These are phyloP conservation scores for Irpex rosettiformis DNA, from an alignment of 1,284 basidiomycete genomes.

Conservation along the genomic window DNA sequence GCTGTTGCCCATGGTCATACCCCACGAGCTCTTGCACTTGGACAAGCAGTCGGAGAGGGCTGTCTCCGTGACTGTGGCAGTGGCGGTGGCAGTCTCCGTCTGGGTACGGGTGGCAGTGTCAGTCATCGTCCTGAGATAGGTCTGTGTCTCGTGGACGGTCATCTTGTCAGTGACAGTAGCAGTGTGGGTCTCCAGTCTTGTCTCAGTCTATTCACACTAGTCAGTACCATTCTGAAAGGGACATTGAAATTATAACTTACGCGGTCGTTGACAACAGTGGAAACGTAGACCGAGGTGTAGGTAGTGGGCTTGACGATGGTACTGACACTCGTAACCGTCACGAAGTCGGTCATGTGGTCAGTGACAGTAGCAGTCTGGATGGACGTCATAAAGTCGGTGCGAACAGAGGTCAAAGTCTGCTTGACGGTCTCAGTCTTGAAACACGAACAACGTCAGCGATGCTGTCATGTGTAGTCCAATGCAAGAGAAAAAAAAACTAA, in stretches of 20 bases:
- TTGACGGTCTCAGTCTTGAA: conserved; percentile 30
- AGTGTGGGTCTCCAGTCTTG: conserved; percentile 49
- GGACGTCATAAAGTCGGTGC: conserved; percentile 28
- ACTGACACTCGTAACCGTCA: conserved; percentile 29
- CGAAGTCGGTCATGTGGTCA: conserved; percentile 27
- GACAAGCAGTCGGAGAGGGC: conserved; percentile 51
- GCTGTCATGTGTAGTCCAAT: neutral
- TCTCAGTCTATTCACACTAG: conserved; percentile 41
- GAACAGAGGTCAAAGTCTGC: conserved; percentile 28
- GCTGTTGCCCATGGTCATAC: conserved; percentile 48
- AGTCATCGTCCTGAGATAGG: conserved; percentile 36
- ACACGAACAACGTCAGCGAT: neutral
- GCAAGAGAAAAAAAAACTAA: conserved; percentile 31
- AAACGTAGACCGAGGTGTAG: conserved; percentile 48
- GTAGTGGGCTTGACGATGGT: conserved; percentile 42
- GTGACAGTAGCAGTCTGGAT: conserved; percentile 43
- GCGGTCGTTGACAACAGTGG: conserved; percentile 58
- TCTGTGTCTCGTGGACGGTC: conserved; percentile 41
- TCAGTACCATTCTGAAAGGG: no score
- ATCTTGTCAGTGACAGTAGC: conserved; percentile 43
- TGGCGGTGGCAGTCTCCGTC: conserved; percentile 27
- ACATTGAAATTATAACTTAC: conserved; percentile 28
- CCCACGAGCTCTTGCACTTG: conserved; percentile 58
- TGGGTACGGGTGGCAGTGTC: conserved; percentile 21
- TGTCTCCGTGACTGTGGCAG: conserved; percentile 45